phyloP scores from a whole-genome alignment of 129 eudicot genomes.

The Tagetes patula region DNA sequence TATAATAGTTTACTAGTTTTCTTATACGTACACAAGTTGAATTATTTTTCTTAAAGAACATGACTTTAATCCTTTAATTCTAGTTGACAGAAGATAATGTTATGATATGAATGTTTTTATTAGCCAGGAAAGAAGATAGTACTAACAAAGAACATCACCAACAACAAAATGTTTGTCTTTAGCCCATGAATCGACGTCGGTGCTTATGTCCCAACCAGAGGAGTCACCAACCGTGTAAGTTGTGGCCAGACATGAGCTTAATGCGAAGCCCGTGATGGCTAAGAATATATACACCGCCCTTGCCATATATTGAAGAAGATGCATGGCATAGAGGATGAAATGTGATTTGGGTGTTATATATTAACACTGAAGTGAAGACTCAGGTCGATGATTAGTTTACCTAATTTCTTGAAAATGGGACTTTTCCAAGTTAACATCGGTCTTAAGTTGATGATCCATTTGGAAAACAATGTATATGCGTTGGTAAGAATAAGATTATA shows the following conservation, averaged over 20 bases:
- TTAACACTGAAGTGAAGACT: not conserved
- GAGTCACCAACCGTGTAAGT: conserved; percentile 66
- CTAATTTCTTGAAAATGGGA: conserved; percentile 34
- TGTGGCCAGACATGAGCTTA: conserved; percentile 49
- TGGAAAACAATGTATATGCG: conserved; percentile 6
- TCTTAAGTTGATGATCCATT: conserved; percentile 40
- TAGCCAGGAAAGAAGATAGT: not conserved
- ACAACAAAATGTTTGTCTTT: conserved; percentile 54
- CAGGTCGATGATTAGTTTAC: conserved; percentile 38
- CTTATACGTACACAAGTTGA: no score
- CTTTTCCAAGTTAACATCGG: conserved; percentile 19
- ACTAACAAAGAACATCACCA: conserved; percentile 75
- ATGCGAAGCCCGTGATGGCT: conserved; percentile 31
- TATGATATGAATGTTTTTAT: not conserved
- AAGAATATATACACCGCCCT: conserved; percentile 15
- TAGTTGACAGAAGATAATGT: no score
- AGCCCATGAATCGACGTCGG: conserved; percentile 67
- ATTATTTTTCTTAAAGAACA: no score
- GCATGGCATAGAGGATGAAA: conserved; percentile 6
- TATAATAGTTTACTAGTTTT: no score
- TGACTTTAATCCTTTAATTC: no score
- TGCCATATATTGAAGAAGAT: conserved; percentile 29
- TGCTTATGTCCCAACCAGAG: conserved; percentile 90
- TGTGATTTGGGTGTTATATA: conserved; percentile 19
- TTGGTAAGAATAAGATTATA: not conserved